A percentile compares a stretch with the other conserved stretches of the same genome.
These are phyloP conservation scores for Fusarium dimerum DNA, from an alignment of 2,329 filamentous ascomycete species.

Conservation along the genomic window DNA sequence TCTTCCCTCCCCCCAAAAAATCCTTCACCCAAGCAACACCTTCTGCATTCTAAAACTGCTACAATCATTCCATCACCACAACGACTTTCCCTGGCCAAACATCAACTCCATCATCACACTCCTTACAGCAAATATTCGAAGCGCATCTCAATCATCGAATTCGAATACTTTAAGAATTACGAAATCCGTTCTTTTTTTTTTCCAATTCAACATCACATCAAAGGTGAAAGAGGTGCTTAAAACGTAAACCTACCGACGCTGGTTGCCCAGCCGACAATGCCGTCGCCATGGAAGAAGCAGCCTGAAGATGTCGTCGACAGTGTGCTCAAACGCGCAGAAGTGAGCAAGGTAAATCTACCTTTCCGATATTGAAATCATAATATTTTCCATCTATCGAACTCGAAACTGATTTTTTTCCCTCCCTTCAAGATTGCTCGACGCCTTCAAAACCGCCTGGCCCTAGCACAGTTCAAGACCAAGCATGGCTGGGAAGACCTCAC, in stretches of 20 bases:
- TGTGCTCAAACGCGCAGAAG: slow-evolving; percentile 71
- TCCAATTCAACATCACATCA: not conserved
- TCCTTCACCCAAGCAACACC: no score
- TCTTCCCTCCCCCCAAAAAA: no score
- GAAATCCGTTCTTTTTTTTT: not conserved
- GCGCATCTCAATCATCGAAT: not conserved
- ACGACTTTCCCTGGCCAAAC: no score
- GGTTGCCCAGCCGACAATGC: slow-evolving; percentile 43
- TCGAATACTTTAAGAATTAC: not conserved
- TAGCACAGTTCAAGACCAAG: slow-evolving; percentile 96
- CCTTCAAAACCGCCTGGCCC: slow-evolving; percentile 88
- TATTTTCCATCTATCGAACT: not conserved
- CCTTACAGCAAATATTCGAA: not conserved
- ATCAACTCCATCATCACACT: not conserved
- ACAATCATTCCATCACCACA: no score
- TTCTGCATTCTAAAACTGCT: no score
- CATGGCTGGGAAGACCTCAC: slow-evolving; percentile 92
- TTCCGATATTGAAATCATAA: not conserved
- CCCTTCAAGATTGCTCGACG: slow-evolving; percentile 79
- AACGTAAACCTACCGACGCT: not conserved
- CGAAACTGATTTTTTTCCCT: slow-evolving; percentile 21
- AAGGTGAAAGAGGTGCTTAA: not conserved
- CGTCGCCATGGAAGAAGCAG: slow-evolving; percentile 63
- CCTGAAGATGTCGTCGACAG: slow-evolving; percentile 66
- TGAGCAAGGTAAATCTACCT: slow-evolving; percentile 65